A percentile compares a stretch with the other conserved stretches of the same genome.
phyloP scores from a whole-genome alignment of 2,329 filamentous ascomycete species.

The Aspergillus hiratsukae region DNA sequence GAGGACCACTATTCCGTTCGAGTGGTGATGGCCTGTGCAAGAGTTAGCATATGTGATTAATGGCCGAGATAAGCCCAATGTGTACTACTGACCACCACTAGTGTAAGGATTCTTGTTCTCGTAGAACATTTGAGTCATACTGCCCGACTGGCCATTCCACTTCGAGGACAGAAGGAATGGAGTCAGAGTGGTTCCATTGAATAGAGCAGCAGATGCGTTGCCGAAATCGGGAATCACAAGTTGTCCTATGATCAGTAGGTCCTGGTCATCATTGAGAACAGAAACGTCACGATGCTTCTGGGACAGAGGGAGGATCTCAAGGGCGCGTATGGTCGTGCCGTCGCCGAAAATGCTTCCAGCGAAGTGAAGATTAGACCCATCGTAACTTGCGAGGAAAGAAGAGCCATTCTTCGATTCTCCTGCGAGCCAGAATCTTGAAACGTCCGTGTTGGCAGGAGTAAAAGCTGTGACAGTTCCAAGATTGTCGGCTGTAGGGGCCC shows the following conservation, averaged over 20 bases:
- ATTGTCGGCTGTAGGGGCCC: constrained; percentile 50
- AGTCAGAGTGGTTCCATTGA: constrained; percentile 71
- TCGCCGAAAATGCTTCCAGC: constrained; percentile 60
- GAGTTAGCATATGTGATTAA: constrained; percentile 8
- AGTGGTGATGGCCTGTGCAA: constrained; percentile 33
- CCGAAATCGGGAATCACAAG: constrained; percentile 73
- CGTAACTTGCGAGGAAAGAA: constrained; percentile 76
- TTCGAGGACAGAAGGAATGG: constrained; percentile 78
- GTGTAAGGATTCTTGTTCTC: constrained; percentile 74
- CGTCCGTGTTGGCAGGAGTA: constrained; percentile 66
- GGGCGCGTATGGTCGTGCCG: constrained; percentile 66
- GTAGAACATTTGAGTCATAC: constrained; percentile 76
- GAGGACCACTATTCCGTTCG: constrained; percentile 43
- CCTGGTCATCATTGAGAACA: constrained; percentile 63
- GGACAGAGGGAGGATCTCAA: constrained; percentile 75
- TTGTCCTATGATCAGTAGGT: constrained; percentile 78
- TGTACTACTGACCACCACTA: constrained; percentile 51
- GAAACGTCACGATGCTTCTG: constrained; percentile 61
- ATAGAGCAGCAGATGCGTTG: constrained; percentile 78
- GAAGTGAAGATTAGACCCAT: constrained; percentile 66
- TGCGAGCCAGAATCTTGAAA: constrained; percentile 74
- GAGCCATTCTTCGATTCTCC: constrained; percentile 66
- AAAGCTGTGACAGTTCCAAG: constrained; percentile 78
- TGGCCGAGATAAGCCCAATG: constrained; percentile 1
- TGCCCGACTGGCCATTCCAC: constrained; percentile 61